Evolutionary conservation across 768 basidiomycete species (phyloP).

Genomic region (Mycena floridula): DNA sequence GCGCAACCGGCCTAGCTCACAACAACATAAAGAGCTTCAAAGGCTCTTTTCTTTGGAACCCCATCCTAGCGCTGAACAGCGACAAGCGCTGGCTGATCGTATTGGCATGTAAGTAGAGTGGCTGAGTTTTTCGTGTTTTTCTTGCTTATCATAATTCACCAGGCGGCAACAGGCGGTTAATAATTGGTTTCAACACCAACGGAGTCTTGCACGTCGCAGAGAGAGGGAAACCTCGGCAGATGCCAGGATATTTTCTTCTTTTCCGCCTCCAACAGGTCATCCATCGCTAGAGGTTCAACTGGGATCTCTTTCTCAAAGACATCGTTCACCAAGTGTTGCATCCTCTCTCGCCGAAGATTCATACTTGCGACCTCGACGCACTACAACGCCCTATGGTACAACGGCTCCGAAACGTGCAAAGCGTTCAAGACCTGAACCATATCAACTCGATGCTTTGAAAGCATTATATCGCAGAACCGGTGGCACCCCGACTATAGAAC

Average conservation of each 20-base stretch:
- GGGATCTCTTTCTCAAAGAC: neutral
- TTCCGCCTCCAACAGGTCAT: conserved; percentile 36
- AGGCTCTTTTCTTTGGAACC: conserved; percentile 57
- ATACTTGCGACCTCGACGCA: conserved; percentile 31
- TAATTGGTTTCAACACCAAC: conserved; percentile 87
- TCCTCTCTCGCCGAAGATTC: conserved; percentile 24
- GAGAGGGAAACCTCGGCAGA: conserved; percentile 45
- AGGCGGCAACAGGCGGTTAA: conserved; percentile 79
- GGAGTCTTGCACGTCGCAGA: conserved; percentile 71
- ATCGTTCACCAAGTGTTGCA: conserved; percentile 3
- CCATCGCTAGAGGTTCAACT: conserved; percentile 23
- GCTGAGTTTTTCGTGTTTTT: conserved; percentile 12
- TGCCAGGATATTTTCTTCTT: conserved; percentile 37
- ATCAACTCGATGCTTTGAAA: conserved; percentile 72
- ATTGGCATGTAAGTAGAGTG: conserved; percentile 67
- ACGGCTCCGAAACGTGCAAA: conserved; percentile 44
- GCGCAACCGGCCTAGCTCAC: conserved; percentile 55
- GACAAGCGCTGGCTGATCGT: conserved; percentile 56
- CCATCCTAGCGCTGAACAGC: conserved; percentile 64
- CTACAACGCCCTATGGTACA: conserved; percentile 40
- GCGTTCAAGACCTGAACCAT: conserved; percentile 73
- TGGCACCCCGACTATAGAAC: conserved; percentile 74
- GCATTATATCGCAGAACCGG: conserved; percentile 60
- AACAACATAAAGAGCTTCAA: conserved; percentile 66
- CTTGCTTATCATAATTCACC: conserved; percentile 10